Percentiles rank a stretch among this genome's conserved stretches.
Evolutionary conservation across 805 yeast species (phyloP).

Genomic region (Suhomyces sp.): DNA sequence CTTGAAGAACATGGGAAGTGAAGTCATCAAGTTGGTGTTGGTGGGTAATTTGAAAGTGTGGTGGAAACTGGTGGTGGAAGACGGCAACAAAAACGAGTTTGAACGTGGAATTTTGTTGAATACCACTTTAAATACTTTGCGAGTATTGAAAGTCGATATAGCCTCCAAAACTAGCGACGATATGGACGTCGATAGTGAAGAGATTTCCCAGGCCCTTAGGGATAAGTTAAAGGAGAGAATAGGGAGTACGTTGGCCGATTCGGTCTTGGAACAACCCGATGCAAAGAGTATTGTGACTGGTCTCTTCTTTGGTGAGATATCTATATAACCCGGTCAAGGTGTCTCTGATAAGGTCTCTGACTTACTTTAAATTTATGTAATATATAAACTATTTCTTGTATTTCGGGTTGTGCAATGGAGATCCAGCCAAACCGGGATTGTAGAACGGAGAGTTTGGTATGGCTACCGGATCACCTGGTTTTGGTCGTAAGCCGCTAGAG

Average conservation of each 20-base stretch:
- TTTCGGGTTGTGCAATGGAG: background rate
- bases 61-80: constrained; percentile 58
- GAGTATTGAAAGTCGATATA: constrained; percentile 39
- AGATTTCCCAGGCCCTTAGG: constrained; percentile 31
- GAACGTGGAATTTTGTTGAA: constrained; percentile 49
- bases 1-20: constrained; percentile 77
- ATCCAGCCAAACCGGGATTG: background rate
- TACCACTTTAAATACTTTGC: constrained; percentile 53
- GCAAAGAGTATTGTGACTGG: constrained; percentile 56
- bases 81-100: constrained; percentile 33
- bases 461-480: constrained; percentile 39
- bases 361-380: too few species aligned
- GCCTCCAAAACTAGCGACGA: constrained; percentile 21
- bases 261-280: constrained; percentile 45
- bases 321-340: constrained; percentile 3
- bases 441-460: constrained; percentile 37
- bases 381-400: background rate
- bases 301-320: constrained; percentile 66
- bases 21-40: constrained; percentile 78
- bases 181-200: constrained; percentile 27
- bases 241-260: constrained; percentile 56
- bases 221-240: constrained; percentile 53
- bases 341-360: too few species aligned
- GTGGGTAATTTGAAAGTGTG: constrained; percentile 83
- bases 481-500: constrained; percentile 5